phyloP scores from a whole-genome alignment of 148 eudicot genomes.

The Drosera capensis region DNA sequence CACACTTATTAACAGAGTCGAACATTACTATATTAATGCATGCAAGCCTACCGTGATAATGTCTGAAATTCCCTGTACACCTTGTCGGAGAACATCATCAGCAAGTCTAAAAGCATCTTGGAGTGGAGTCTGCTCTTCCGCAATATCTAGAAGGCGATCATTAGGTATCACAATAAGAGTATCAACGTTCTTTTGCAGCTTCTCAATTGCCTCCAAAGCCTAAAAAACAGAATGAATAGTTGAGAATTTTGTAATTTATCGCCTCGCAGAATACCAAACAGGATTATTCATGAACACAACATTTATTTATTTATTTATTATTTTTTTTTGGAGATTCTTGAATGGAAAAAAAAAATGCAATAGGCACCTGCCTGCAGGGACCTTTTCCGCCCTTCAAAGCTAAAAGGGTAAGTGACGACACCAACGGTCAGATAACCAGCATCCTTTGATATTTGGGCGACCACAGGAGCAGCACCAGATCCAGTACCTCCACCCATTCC shows the following conservation, averaged over 20 bases:
- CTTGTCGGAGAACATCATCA: conserved; percentile 97
- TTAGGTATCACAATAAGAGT: conserved; percentile 97
- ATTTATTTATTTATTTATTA: no score
- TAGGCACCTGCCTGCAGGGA: conserved; percentile 76
- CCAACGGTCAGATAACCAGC: conserved; percentile 97
- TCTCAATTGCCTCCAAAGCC: conserved; percentile 96
- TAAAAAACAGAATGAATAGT: no score
- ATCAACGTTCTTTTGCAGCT: conserved; percentile 88
- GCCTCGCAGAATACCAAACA: no score
- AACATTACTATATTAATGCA: not conserved
- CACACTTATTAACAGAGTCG: no score
- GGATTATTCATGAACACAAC: no score
- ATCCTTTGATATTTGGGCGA: conserved; percentile 87
- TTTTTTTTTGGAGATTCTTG: no score
- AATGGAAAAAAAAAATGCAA: no score
- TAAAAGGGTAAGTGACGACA: conserved; percentile 92
- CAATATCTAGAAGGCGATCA: conserved; percentile 86
- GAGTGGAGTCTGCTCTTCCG: conserved; percentile 87
- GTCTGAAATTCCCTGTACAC: conserved; percentile 96
- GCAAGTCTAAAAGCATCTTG: conserved; percentile 96
- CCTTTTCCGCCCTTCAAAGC: conserved; percentile 98
- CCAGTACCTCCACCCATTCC: conserved; percentile 99
- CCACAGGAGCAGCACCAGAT: conserved; percentile 96
- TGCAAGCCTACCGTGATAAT: conserved; percentile 68
- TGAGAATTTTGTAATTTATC: no score